phyloP scores from a whole-genome alignment of 805 yeast genomes.

The Spathaspora arborariae region DNA sequence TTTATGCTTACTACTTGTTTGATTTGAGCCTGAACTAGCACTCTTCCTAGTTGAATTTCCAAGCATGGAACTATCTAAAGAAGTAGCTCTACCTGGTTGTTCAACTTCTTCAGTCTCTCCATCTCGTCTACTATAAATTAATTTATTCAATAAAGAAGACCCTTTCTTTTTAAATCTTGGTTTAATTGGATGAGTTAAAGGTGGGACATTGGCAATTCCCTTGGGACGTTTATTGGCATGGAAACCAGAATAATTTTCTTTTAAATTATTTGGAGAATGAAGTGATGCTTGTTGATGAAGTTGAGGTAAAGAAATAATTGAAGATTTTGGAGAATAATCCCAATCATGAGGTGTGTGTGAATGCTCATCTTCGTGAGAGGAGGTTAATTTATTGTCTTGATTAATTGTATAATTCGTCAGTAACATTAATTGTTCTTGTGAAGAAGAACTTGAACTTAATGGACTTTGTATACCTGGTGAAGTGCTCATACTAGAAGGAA shows the following conservation, averaged over 20 bases:
- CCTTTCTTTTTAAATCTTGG: slow-evolving; percentile 41
- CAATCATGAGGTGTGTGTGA: slow-evolving; percentile 1
- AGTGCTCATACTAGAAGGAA: not conserved
- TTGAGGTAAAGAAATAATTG: slow-evolving; percentile 15
- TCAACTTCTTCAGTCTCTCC: not conserved
- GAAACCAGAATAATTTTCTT: slow-evolving; percentile 36
- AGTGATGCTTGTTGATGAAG: not conserved
- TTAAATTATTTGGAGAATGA: slow-evolving; percentile 6
- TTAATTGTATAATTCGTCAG: not conserved
- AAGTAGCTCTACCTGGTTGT: not conserved
- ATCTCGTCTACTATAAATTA: slow-evolving; percentile 29
- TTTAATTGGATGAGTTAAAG: slow-evolving; percentile 46
- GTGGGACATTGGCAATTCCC: slow-evolving; percentile 37
- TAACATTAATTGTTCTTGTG: not conserved
- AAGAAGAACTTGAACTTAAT: not conserved
- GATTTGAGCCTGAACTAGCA: slow-evolving; percentile 1
- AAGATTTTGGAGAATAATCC: slow-evolving; percentile 18
- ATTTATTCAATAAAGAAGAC: slow-evolving; percentile 34
- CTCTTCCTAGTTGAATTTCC: not conserved
- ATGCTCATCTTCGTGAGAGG: not conserved
- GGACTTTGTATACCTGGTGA: not conserved
- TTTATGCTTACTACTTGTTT: slow-evolving; percentile 21
- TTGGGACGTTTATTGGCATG: slow-evolving; percentile 30
- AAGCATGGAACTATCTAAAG: not conserved
- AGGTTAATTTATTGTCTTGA: not conserved